Percentiles rank a stretch among this genome's conserved stretches.
Conservation (phyloP, 2,329 filamentous ascomycete genomes). For the Fusarium humuli region DNA sequence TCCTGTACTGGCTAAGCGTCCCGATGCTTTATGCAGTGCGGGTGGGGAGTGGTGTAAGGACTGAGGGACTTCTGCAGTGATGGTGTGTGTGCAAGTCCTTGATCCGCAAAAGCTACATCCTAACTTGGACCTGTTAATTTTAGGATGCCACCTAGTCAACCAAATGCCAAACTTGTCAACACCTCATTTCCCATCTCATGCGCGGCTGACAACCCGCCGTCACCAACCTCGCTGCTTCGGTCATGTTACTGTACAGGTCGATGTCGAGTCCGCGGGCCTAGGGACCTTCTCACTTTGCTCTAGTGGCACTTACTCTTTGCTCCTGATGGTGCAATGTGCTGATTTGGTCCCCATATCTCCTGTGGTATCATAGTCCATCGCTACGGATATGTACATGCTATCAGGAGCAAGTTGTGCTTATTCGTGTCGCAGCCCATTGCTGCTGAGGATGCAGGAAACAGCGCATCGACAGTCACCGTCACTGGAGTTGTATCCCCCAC, state of each 20-base stretch:
- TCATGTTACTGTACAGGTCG: conserved; percentile 25
- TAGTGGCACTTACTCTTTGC: conserved; percentile 23
- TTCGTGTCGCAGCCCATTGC: conserved; percentile 10
- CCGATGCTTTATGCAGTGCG: conserved; percentile 30
- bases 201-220: conserved; percentile 40
- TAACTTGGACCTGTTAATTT: conserved; percentile 29
- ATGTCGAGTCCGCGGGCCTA: conserved; percentile 26
- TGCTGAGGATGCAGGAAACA: conserved; percentile 35
- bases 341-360: conserved; percentile 5
- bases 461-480: conserved; percentile 33
- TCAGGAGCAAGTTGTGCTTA: conserved; percentile 14
- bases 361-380: conserved; percentile 7
- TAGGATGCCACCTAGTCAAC: conserved; percentile 30
- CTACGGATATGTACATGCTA: not conserved
- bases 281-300: conserved; percentile 38
- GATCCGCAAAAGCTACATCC: conserved; percentile 26
- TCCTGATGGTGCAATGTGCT: conserved; percentile 12
- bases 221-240: conserved; percentile 36
- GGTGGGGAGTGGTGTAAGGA: conserved; percentile 28
- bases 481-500: conserved; percentile 23
- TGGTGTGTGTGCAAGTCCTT: conserved; percentile 25
- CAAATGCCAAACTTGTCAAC: conserved; percentile 32
- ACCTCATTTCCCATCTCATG: conserved; percentile 45
- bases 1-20: conserved; percentile 33
- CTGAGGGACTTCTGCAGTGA: conserved; percentile 43